phyloP scores from a whole-genome alignment of 345 rosid genomes.

The Eutrema yunnanense region DNA sequence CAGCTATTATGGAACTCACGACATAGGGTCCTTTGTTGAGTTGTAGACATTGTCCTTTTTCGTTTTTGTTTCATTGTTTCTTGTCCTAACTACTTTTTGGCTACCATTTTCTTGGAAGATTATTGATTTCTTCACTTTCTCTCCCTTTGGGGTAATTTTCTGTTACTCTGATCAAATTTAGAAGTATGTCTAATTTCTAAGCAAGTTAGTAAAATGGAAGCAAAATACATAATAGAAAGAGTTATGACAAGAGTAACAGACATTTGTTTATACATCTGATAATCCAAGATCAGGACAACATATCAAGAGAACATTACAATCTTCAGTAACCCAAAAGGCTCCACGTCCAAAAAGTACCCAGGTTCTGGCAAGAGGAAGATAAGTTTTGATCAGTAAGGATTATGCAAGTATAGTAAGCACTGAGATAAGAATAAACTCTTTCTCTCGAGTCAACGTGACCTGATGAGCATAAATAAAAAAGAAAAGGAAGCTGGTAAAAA shows the following conservation, averaged over 20 bases:
- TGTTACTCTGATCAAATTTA: not conserved
- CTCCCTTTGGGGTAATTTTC: not conserved
- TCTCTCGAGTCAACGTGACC: not conserved
- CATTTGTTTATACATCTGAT: conserved; percentile 4
- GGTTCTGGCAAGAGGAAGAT: conserved; percentile 6
- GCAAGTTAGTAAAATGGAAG: not conserved
- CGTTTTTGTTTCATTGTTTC: not conserved
- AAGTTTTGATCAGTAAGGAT: not conserved
- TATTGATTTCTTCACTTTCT: not conserved
- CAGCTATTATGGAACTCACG: conserved; percentile 86
- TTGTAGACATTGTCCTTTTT: not conserved
- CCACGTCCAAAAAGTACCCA: conserved; percentile 7
- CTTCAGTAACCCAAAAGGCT: conserved; percentile 2
- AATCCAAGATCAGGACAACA: not conserved
- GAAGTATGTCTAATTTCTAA: not conserved
- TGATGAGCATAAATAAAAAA: not conserved
- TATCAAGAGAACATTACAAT: not conserved
- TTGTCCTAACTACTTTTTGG: not conserved
- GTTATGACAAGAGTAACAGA: not conserved
- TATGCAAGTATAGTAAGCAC: not conserved
- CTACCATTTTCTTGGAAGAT: not conserved
- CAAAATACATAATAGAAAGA: not conserved
- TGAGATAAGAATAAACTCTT: not conserved
- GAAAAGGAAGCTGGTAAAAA: not conserved
- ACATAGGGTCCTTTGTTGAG: conserved; percentile 17